Base-by-base conservation (phyloP, 805 yeast genomes). In the Candida piceae region DNA sequence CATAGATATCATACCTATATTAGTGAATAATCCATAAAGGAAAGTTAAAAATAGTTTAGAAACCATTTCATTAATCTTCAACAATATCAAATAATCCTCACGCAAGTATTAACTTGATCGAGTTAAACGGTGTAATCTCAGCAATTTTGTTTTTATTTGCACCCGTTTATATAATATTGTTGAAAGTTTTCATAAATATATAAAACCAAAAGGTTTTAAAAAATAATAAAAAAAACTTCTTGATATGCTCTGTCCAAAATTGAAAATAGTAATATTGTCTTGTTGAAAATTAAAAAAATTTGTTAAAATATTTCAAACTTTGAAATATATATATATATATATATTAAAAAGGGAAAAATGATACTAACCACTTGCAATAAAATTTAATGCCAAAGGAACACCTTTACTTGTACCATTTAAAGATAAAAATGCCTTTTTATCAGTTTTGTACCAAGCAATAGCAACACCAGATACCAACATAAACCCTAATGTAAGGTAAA, bases 331-430 rank as follows among this genome's bases (percentile, higher is more conserved):
- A n/a, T n/a, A n/a, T n/a, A n/a, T n/a, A n/a, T n/a, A n/a, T n/a
- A n/a, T n/a, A n/a, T n/a, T 11, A 9, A 7, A 13, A 16, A 22
- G 16, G 16, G 9, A 11, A 24, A 36, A 35, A 28, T 24, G 13
- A 56, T 60, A 80, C 84, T 66, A 69, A 74, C 95, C 95, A 48
- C 94, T 80, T 34, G 97, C 97, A 37, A 89, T 77, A 57, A 89
- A 89, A 58, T 89, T 89, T 42, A 89, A 67, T 2, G 96, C 84
- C 49, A 89, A 65, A 1, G 96, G 95, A 12, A 86, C 23, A 19
- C 87, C 94, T 30, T 69, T 69, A 50, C 84, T 89, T 1, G 95
- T 78, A 10, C 93, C 81, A 62, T 88, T 85, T 3, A 89, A 80
- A 2, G 88, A 71, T 37, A 88, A 62, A 53, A 84, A 89, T 5